A percentile compares a stretch with the other conserved stretches of the same genome.
These are phyloP conservation scores for Penicillium sp. DNA, from an alignment of 2,329 filamentous ascomycete species.

Conservation along the genomic window DNA sequence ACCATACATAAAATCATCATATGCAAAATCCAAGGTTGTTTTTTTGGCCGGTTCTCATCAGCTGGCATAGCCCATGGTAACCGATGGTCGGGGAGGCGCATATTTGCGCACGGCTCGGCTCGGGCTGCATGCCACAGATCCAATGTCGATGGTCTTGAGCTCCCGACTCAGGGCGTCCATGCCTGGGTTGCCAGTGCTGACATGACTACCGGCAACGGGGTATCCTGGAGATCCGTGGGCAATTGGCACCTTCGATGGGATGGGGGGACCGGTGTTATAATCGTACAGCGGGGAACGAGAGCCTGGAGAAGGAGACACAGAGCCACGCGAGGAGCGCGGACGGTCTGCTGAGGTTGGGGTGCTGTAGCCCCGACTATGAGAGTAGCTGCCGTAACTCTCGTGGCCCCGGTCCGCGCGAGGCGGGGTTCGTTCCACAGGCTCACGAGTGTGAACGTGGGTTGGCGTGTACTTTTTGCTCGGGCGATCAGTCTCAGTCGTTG, in stretches of 20 bases:
- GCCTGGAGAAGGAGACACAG: constrained; percentile 39
- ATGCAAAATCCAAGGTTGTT: constrained; percentile 13
- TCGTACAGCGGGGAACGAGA: constrained; percentile 43
- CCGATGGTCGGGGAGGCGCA: constrained; percentile 35
- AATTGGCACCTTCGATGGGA: constrained; percentile 53
- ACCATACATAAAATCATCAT: constrained; percentile 27
- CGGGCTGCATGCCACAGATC: constrained; percentile 42
- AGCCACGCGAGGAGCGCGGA: constrained; percentile 36
- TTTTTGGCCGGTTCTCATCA: constrained; percentile 19
- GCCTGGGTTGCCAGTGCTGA: constrained; percentile 28
- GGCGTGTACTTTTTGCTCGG: constrained; percentile 25
- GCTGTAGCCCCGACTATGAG: constrained; percentile 30
- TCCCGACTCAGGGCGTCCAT: constrained; percentile 63
- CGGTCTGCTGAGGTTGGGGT: constrained; percentile 34
- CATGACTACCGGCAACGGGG: constrained; percentile 38
- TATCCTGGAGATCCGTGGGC: constrained; percentile 39
- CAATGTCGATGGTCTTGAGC: constrained; percentile 59
- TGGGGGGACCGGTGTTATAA: constrained; percentile 43
- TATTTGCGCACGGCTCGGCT: constrained; percentile 42
- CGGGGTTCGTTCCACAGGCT: constrained; percentile 29
- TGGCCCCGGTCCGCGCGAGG: constrained; percentile 29
- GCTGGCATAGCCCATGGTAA: constrained; percentile 39
- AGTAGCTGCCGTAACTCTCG: constrained; percentile 28
- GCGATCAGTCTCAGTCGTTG: constrained; percentile 26
- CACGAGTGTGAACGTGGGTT: constrained; percentile 26